Percentiles rank a stretch among this genome's conserved stretches.
Evolutionary conservation across 495 filamentous ascomycete species (phyloP).

Genomic region (Staphylotrichum longicolle): DNA sequence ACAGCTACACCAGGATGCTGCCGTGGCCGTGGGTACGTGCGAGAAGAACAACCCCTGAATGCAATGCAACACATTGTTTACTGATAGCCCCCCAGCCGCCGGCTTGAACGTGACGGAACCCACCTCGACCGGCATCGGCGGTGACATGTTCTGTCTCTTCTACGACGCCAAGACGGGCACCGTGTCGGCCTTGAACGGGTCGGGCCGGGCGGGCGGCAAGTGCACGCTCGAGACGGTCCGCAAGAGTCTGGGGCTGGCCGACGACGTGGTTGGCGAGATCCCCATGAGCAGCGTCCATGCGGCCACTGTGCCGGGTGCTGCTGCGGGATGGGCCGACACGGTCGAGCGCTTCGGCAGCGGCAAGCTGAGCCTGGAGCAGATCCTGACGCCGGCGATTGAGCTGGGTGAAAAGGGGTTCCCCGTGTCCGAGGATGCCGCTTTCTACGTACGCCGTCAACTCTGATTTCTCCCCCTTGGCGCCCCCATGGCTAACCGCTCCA

Average conservation of each 20-base stretch:
- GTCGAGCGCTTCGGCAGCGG: conserved; percentile 91
- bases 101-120: conserved; percentile 93
- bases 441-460: conserved; percentile 55
- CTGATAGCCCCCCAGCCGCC: conserved; percentile 53
- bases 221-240: conserved; percentile 68
- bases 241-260: conserved; percentile 63
- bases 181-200: conserved; percentile 85
- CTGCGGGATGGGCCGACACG: conserved; percentile 91
- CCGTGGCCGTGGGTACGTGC: conserved; percentile 61
- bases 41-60: not conserved
- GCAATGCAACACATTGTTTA: not conserved
- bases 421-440: conserved; percentile 74
- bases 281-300: conserved; percentile 75
- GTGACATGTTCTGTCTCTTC: conserved; percentile 97
- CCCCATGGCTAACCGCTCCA: conserved; percentile 30
- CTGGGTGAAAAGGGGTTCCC: conserved; percentile 88
- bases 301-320: conserved; percentile 83
- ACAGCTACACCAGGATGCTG: conserved; percentile 67
- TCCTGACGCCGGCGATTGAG: conserved; percentile 79
- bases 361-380: conserved; percentile 71
- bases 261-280: conserved; percentile 61
- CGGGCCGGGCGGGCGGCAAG: conserved; percentile 72
- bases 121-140: conserved; percentile 90
- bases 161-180: conserved; percentile 80
- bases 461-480: not conserved